These are phyloP conservation scores for Linaria vulgaris DNA, from an alignment of 257 asterid genomes.

Conservation along the genomic window DNA sequence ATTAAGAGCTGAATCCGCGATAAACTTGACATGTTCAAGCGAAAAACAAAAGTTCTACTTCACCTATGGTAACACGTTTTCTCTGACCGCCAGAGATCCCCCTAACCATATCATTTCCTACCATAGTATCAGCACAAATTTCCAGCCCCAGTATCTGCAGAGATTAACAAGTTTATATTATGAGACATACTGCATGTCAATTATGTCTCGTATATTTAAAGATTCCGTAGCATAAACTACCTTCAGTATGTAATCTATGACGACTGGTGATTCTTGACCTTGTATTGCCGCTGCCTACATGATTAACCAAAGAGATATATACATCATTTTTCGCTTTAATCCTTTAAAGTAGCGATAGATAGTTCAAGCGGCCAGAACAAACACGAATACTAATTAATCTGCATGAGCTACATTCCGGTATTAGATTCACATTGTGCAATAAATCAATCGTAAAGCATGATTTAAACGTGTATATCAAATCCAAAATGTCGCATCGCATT, in stretches of 20 bases:
- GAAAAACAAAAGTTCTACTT: too few species aligned
- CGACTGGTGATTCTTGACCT: slow-evolving; percentile 42
- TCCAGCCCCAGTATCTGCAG: slow-evolving; percentile 51
- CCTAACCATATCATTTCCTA: slow-evolving; percentile 46
- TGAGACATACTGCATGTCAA: too few species aligned
- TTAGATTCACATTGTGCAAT: neutral
- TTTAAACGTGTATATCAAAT: too few species aligned
- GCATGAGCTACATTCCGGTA: neutral
- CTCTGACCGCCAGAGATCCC: slow-evolving; percentile 59
- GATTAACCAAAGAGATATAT: neutral
- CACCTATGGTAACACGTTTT: slow-evolving; percentile 49
- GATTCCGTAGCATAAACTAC: slow-evolving; percentile 19
- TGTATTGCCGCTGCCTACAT: slow-evolving; percentile 42
- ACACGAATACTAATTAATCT: too few species aligned
- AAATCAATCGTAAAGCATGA: neutral
- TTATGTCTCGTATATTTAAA: neutral
- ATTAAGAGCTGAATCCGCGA: neutral
- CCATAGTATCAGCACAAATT: slow-evolving; percentile 47
- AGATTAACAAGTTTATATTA: neutral
- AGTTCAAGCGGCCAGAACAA: neutral
- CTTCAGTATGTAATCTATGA: slow-evolving; percentile 50
- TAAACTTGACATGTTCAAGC: neutral
- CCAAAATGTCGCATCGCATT: too few species aligned
- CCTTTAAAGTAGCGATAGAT: neutral
- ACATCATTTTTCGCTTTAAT: too few species aligned